These are phyloP conservation scores for Rhizophagus sp. DNA, from an alignment of 192 early-diverging fungal genomes.

Conservation along the genomic window DNA sequence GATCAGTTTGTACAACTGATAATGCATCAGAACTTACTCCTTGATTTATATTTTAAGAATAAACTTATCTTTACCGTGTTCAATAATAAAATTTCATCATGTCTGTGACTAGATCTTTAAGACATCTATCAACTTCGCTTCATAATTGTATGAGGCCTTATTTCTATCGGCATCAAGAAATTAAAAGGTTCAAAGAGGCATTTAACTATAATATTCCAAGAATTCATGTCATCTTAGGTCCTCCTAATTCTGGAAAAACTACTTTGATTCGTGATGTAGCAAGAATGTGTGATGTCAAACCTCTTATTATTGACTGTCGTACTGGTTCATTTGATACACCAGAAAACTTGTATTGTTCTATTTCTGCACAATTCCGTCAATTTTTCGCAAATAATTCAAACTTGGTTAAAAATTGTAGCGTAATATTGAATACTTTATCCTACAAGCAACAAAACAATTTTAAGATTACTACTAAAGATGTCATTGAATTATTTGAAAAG, in stretches of 20 bases:
- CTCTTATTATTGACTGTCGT: neutral
- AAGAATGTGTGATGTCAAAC: neutral
- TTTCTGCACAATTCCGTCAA: neutral
- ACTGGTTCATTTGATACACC: neutral
- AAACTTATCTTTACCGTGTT: too few species aligned
- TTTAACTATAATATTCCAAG: neutral
- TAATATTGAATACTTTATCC: neutral
- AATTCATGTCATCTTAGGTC: constrained; percentile 16
- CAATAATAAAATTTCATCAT: too few species aligned
- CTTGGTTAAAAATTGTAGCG: neutral
- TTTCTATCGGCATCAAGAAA: too few species aligned
- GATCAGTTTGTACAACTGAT: too few species aligned
- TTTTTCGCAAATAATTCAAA: neutral
- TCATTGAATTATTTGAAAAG: neutral
- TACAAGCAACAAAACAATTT: neutral
- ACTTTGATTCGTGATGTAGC: constrained; percentile 16
- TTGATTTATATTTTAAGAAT: too few species aligned
- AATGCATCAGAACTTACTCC: too few species aligned
- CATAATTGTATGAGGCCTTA: too few species aligned
- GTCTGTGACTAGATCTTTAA: too few species aligned
- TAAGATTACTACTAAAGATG: neutral
- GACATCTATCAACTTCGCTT: too few species aligned
- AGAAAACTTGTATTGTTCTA: constrained; percentile 12
- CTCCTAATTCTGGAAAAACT: constrained; percentile 13
- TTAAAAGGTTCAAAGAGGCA: neutral